phyloP scores from a whole-genome alignment of 192 early-diverging fungal genomes.

The Backusella parvicylindrica region DNA sequence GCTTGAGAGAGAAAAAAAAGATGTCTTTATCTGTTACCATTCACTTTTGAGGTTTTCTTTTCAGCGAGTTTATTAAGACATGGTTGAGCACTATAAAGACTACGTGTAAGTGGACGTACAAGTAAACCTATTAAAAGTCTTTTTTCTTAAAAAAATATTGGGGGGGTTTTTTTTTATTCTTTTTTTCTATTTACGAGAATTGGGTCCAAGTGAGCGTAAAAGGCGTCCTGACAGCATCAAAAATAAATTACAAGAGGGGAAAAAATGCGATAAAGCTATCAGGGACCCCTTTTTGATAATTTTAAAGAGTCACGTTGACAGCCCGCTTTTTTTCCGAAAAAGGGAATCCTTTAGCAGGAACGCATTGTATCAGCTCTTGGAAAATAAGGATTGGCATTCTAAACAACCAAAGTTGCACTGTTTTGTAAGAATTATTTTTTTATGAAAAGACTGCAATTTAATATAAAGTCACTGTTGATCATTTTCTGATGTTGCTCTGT shows the following conservation, averaged over 20 bases:
- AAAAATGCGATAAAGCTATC: background rate
- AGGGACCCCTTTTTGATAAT: background rate
- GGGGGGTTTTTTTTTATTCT: no score
- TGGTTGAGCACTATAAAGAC: background rate
- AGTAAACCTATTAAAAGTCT: background rate
- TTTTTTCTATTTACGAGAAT: background rate
- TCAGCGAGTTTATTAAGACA: background rate
- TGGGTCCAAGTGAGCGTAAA: background rate
- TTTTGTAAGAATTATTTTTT: no score
- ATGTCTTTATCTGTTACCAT: background rate
- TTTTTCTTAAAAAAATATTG: background rate
- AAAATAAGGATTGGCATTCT: no score
- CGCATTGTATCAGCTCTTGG: no score
- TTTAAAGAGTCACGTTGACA: background rate
- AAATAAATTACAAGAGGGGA: background rate
- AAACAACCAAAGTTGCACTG: no score
- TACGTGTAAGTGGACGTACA: constrained; percentile 1
- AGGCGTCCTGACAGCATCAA: background rate
- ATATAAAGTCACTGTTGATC: no score
- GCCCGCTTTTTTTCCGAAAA: background rate
- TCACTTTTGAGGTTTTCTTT: background rate
- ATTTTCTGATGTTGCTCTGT: no score
- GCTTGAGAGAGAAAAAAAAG: background rate
- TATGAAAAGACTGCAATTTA: no score
- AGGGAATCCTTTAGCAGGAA: background rate